Percentiles rank a stretch among this genome's conserved stretches.
Evolutionary conservation across 1,284 basidiomycete species (phyloP).

Genomic region (Anthracocystis panici-leucophaei): DNA sequence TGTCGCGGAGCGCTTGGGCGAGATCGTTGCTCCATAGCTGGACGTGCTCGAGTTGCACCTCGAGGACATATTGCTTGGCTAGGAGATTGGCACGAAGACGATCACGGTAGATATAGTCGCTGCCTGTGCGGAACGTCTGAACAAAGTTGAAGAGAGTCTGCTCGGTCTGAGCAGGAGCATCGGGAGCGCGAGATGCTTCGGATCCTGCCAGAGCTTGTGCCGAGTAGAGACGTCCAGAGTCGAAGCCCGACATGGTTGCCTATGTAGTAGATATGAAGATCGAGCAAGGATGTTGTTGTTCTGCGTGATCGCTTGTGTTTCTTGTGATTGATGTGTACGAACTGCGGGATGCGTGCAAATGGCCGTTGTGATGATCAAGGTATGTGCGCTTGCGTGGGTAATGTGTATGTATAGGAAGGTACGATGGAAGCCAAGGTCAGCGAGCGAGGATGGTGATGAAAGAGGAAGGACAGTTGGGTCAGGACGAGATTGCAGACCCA

Average conservation of each 20-base stretch:
- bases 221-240: constrained; percentile 64
- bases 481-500: too few species aligned
- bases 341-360: too few species aligned
- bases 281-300: background rate
- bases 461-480: too few species aligned
- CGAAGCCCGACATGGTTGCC: constrained; percentile 67
- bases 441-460: too few species aligned
- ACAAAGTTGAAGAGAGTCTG: constrained; percentile 67
- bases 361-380: too few species aligned
- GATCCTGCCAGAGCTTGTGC: constrained; percentile 64
- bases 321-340: too few species aligned
- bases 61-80: constrained; percentile 88
- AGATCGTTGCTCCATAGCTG: constrained; percentile 92
- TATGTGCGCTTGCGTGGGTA: too few species aligned
- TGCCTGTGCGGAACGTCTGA: constrained; percentile 66
- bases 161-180: constrained; percentile 67
- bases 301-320: background rate
- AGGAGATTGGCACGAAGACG: constrained; percentile 89
- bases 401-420: too few species aligned
- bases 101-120: constrained; percentile 76
- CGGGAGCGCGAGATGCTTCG: constrained; percentile 60
- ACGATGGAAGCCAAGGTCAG: too few species aligned
- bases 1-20: constrained; percentile 88
- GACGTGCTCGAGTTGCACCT: constrained; percentile 91
- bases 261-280: background rate